Evolutionary conservation across 2,329 filamentous ascomycete genomes (phyloP).

Genomic region (Aspergillus sp.): DNA sequence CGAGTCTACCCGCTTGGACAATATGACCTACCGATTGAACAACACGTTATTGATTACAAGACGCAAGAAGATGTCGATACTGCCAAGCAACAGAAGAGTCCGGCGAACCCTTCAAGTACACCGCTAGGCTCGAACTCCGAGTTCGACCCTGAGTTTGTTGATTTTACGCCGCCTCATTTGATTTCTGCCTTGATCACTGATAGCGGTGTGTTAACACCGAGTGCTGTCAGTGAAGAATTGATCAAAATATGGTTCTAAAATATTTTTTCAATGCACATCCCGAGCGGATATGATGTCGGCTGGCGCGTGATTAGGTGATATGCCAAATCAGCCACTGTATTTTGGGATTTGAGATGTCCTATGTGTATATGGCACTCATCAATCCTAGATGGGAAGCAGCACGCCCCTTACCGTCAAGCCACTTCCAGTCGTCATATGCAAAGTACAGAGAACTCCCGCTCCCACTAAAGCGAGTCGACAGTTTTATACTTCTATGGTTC

Average conservation of each 20-base stretch:
- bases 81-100: slow-evolving; percentile 42
- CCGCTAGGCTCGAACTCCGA: slow-evolving; percentile 18
- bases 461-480: neutral
- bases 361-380: neutral
- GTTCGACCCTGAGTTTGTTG: slow-evolving; percentile 40
- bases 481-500: neutral
- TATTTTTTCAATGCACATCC: neutral
- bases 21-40: slow-evolving; percentile 75
- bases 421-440: neutral
- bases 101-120: slow-evolving; percentile 17
- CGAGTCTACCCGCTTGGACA: slow-evolving; percentile 80
- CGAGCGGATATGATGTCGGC: neutral
- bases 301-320: neutral
- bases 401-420: neutral
- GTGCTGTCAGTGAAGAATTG: slow-evolving; percentile 65
- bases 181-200: slow-evolving; percentile 67
- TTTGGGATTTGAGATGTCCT: neutral
- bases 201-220: slow-evolving; percentile 62
- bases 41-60: slow-evolving; percentile 73
- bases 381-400: neutral
- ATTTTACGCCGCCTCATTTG: slow-evolving; percentile 58
- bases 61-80: slow-evolving; percentile 53
- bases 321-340: neutral
- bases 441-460: neutral
- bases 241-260: slow-evolving; percentile 55